Conservation (phyloP, 2,329 filamentous ascomycete species). For the Drechslerella dactyloides region DNA sequence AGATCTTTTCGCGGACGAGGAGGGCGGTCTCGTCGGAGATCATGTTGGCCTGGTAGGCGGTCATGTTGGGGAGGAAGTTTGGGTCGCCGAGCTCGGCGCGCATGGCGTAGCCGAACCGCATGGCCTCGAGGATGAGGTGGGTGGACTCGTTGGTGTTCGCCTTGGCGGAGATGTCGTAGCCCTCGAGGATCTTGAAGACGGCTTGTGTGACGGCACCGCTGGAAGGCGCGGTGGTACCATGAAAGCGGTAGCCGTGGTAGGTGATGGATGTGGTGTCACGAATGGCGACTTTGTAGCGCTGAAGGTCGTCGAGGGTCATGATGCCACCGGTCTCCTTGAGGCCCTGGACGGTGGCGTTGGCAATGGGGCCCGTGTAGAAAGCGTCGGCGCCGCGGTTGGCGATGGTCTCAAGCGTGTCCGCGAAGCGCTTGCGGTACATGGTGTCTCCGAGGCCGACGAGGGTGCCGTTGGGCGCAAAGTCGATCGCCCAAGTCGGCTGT, state of each 20-base stretch:
- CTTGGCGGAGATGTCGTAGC: constrained; percentile 67
- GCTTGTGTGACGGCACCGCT: constrained; percentile 77
- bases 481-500: constrained; percentile 79
- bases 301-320: constrained; percentile 80
- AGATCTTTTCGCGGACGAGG: constrained; percentile 70
- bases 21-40: constrained; percentile 67
- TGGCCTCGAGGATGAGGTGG: constrained; percentile 84
- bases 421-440: constrained; percentile 82
- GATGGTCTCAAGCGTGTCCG: constrained; percentile 77
- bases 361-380: constrained; percentile 76
- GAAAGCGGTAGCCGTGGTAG: constrained; percentile 74
- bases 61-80: constrained; percentile 70
- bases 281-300: constrained; percentile 72
- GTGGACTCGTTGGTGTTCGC: constrained; percentile 72
- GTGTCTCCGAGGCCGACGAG: constrained; percentile 74
- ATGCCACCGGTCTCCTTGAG: constrained; percentile 76
- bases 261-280: constrained; percentile 69
- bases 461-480: constrained; percentile 85
- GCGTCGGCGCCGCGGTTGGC: constrained; percentile 73
- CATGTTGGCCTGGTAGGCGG: constrained; percentile 71
- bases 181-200: constrained; percentile 81
- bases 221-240: constrained; percentile 74
- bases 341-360: constrained; percentile 73
- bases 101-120: constrained; percentile 84
- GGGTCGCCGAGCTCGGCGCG: constrained; percentile 85